Conservation (phyloP, 208 protist species). For the Trypanosoma lewisi region DNA sequence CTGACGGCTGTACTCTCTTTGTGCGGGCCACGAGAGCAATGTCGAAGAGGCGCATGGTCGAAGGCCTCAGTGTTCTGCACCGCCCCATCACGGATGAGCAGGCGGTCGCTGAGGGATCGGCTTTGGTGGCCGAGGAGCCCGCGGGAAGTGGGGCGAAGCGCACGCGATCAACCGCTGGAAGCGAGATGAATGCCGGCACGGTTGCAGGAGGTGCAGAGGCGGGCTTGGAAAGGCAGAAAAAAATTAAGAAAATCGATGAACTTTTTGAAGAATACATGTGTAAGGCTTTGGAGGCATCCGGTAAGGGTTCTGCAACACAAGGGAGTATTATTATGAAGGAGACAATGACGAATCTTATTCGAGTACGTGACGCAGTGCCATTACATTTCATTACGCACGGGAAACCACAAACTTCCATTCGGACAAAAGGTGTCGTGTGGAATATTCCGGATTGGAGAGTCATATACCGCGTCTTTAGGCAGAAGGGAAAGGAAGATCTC, state of each 20-base stretch:
- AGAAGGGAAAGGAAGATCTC: conserved; percentile 17
- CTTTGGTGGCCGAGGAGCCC: not conserved
- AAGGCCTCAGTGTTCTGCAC: conserved; percentile 43
- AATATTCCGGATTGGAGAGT: conserved; percentile 57
- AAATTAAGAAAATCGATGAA: conserved; percentile 16
- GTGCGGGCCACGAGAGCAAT: conserved; percentile 45
- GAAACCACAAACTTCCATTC: conserved; percentile 11
- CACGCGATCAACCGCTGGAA: not conserved
- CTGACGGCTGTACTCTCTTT: conserved; percentile 43
- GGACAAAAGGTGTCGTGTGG: conserved; percentile 42
- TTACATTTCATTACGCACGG: conserved; percentile 47
- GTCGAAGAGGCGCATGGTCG: conserved; percentile 32
- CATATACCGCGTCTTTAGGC: conserved; percentile 67
- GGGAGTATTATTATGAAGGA: conserved; percentile 30
- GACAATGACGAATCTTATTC: conserved; percentile 39
- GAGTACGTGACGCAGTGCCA: conserved; percentile 36
- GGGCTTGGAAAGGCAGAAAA: not conserved
- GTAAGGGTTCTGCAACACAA: conserved; percentile 1
- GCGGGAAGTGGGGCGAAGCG: not conserved
- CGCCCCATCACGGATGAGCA: conserved; percentile 25
- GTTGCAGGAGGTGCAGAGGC: conserved; percentile 12
- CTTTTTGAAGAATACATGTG: conserved; percentile 25
- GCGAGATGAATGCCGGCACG: conserved; percentile 10
- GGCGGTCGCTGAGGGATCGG: conserved; percentile 38
- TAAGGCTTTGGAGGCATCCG: conserved; percentile 7